Evolutionary conservation across 441 rosid genomes (phyloP).

Genomic region (Corymbia citriodora): DNA sequence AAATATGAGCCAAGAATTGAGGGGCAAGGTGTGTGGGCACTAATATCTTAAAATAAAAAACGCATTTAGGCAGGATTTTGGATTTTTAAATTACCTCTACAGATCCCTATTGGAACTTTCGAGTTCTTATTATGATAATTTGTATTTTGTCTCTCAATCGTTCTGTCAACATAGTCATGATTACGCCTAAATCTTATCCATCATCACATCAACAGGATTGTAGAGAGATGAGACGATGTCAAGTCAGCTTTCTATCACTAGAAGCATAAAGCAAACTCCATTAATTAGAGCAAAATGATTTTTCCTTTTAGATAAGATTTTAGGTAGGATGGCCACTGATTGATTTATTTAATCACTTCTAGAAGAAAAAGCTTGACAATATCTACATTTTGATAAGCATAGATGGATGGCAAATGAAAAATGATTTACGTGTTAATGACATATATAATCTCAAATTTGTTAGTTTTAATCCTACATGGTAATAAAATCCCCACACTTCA

Average conservation of each 20-base stretch:
- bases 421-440: not conserved
- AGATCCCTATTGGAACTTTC: not conserved
- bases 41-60: fast-evolving
- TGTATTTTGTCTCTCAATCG: not conserved
- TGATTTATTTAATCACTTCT: not conserved
- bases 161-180: not conserved
- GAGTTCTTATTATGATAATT: no score
- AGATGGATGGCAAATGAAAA: not conserved
- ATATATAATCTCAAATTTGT: not conserved
- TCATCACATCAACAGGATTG: not conserved
- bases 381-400: not conserved
- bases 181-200: not conserved
- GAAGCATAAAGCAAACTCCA: not conserved
- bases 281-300: not conserved
- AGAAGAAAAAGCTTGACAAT: not conserved
- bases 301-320: not conserved
- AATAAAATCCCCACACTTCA: not conserved
- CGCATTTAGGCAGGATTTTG: fast-evolving
- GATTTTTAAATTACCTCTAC: fast-evolving
- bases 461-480: not conserved
- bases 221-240: not conserved
- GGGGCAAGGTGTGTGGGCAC: fast-evolving
- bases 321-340: not conserved
- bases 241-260: not conserved
- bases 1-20: not conserved